These are phyloP conservation scores for Acanthamoeba triangularis DNA, from an alignment of 208 protist species.

Conservation along the genomic window DNA sequence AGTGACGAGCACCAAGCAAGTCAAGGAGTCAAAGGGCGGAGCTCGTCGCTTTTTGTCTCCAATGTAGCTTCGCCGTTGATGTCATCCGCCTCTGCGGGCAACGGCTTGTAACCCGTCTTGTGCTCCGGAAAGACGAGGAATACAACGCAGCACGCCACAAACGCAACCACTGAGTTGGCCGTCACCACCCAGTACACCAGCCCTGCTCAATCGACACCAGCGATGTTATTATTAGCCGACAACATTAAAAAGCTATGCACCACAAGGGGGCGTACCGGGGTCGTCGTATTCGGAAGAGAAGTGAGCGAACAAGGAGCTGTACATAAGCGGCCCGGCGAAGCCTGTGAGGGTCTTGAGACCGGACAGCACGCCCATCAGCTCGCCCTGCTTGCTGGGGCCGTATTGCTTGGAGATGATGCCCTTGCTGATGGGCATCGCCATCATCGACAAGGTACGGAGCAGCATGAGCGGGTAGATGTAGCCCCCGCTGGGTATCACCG, in stretches of 20 bases:
- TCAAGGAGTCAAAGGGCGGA: no score
- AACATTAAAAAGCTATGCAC: not conserved
- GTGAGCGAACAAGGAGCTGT: slow-evolving; percentile 2
- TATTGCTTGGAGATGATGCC: slow-evolving; percentile 63
- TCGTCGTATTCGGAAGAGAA: not conserved
- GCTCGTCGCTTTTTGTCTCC: no score
- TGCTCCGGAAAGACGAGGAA: not conserved
- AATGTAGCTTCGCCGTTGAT: no score
- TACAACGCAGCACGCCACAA: not conserved
- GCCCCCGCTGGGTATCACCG: not conserved
- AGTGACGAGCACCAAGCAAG: no score
- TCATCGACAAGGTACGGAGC: not conserved
- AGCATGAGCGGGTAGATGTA: slow-evolving; percentile 59
- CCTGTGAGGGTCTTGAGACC: slow-evolving; percentile 21
- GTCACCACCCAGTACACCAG: not conserved
- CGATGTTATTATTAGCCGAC: not conserved
- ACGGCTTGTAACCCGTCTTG: not conserved
- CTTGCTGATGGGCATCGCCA: slow-evolving; percentile 5
- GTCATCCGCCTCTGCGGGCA: no score
- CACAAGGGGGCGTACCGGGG: not conserved
- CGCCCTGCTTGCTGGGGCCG: not conserved
- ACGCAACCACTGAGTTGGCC: not conserved
- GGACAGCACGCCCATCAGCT: slow-evolving; percentile 34
- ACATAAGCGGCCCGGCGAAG: slow-evolving; percentile 31
- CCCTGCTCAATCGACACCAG: not conserved